Conservation (phyloP, 1,139 yeast genomes). For the Pichia sp. region DNA sequence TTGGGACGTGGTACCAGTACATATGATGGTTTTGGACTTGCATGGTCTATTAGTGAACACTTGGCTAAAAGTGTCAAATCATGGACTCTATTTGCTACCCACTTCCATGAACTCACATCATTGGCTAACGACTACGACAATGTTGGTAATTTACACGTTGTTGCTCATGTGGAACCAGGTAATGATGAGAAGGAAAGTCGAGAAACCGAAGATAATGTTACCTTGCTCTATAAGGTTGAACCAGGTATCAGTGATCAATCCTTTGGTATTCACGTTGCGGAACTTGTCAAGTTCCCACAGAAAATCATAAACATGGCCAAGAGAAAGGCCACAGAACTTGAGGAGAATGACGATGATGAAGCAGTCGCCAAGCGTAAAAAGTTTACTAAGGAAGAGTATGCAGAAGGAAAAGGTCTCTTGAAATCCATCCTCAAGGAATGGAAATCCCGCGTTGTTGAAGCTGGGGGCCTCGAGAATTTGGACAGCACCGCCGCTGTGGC, state of each 20-base stretch:
- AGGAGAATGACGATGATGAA: too few species aligned
- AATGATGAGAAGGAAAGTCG: slow-evolving; percentile 23
- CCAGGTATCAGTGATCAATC: slow-evolving; percentile 92
- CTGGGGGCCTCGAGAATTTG: slow-evolving; percentile 30
- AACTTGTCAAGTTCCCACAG: slow-evolving; percentile 82
- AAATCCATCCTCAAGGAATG: slow-evolving; percentile 54
- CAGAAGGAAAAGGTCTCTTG: slow-evolving; percentile 49
- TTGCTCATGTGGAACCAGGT: slow-evolving; percentile 68
- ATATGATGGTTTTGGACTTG: slow-evolving; percentile 95
- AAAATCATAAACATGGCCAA: slow-evolving; percentile 93
- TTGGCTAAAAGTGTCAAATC: slow-evolving; percentile 65
- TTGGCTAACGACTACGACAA: slow-evolving; percentile 53
- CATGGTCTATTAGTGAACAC: slow-evolving; percentile 92
- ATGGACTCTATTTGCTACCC: slow-evolving; percentile 90
- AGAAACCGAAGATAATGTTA: slow-evolving; percentile 53
- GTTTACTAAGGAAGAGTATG: slow-evolving; percentile 47
- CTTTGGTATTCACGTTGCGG: slow-evolving; percentile 97
- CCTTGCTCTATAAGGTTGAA: slow-evolving; percentile 83
- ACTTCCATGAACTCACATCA: slow-evolving; percentile 90
- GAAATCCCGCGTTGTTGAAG: slow-evolving; percentile 41
- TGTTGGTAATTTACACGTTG: slow-evolving; percentile 82
- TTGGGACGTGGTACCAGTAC: slow-evolving; percentile 96
- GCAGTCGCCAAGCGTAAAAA: slow-evolving; percentile 41
- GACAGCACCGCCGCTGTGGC: slow-evolving; percentile 33
- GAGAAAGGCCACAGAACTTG: slow-evolving; percentile 83